Evolutionary conservation across 2,329 filamentous ascomycete species (phyloP), one percentile per base, ranked within the genome.

Genomic region (Blumeria graminis): DNA sequence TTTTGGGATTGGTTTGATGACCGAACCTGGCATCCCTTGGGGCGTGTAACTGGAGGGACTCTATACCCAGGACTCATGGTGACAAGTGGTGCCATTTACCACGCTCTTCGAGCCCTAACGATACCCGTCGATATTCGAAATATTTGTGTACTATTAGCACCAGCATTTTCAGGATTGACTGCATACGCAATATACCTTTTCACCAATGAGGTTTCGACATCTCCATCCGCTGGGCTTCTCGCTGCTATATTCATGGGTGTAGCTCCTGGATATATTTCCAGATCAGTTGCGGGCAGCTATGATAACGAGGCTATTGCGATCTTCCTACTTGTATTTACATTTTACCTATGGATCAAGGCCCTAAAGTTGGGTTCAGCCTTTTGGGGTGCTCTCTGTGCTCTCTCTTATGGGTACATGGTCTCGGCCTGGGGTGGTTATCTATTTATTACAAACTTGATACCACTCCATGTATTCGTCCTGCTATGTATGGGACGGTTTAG

Each of bases 1-100:
- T 98, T 98, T 69, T 98, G 92, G 92, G 90, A 98, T 70, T 98
- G 92, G 92, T 98, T 98, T 68, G 92, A 98, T 71, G 92, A 98
- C 75, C 82, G 92, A 74, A 98, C 92, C 80, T 98, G 92, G 92
- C 90, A 98, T 71, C 92, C 92, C 64, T 84, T 98, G 60, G 92
- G 92, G 65, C 87, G 92, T 74, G 92, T 98, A 68, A 98, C 92
- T 59, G 92, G 92, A 71, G 92, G 92, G 67, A 98, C 92, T n/a
- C 79, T 98, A 60, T 98, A 98, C 69, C 92, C 92, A 55, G 92
- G 92, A 65, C 77, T 98, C 66, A 98, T 98, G 92, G 93, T 98
- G 64, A 98, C 92, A 67, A 96, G 90, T 71, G 93, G 92, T 64
- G 81, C 77, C 70, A 96, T 98, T 71, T 96, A 94, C 75, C 90